Evolutionary conservation across 2,329 filamentous ascomycete genomes (phyloP).

Genomic region (Aspergillus puulaauensis): DNA sequence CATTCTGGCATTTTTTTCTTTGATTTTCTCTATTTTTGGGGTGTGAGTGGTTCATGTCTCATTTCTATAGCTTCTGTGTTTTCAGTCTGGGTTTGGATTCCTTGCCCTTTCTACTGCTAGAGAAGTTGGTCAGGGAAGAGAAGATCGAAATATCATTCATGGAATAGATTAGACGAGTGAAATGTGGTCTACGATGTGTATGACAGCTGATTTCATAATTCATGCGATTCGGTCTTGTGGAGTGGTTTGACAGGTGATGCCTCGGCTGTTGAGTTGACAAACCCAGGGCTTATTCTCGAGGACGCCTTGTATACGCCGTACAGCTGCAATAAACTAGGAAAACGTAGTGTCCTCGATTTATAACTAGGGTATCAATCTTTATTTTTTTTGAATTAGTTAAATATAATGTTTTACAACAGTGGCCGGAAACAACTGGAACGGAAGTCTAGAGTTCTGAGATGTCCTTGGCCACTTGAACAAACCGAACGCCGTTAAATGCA

Average conservation of each 20-base stretch:
- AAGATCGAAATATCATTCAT: neutral
- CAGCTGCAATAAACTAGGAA: neutral
- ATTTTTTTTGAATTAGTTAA: neutral
- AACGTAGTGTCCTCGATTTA: neutral
- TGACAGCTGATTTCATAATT: neutral
- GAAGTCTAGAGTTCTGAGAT: neutral
- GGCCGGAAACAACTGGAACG: neutral
- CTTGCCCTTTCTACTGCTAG: neutral
- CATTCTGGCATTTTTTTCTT: too few relatives aligned
- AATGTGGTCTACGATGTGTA: neutral
- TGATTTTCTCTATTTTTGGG: neutral
- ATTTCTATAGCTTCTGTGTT: conserved; percentile 1
- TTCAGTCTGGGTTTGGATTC: neutral
- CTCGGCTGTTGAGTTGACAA: neutral
- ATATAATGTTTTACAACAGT: conserved; percentile 1
- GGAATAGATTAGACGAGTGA: conserved; percentile 1
- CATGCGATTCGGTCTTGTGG: neutral
- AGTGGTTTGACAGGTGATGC: neutral
- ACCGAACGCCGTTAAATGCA: conserved; percentile 4
- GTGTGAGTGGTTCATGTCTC: neutral
- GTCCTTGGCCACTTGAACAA: neutral
- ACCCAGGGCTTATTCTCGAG: too few relatives aligned
- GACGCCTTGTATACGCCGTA: neutral
- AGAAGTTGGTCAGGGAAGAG: neutral
- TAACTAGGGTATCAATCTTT: conserved; percentile 15